Conservation (phyloP, 1,139 yeast genomes). For the Saccharomyces hybrid region DNA sequence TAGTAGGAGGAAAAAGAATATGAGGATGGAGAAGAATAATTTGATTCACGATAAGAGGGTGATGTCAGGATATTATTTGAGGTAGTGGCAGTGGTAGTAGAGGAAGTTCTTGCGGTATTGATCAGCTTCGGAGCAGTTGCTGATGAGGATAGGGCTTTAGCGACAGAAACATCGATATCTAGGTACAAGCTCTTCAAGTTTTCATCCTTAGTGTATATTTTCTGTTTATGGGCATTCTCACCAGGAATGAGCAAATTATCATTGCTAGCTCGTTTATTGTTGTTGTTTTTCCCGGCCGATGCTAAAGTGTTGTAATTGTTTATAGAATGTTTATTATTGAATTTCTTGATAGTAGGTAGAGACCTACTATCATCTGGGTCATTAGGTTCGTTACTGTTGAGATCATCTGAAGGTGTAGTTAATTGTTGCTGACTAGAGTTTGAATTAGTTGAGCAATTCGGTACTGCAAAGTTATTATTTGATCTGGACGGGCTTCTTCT, state of each 20-base stretch:
- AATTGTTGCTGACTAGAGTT: constrained; percentile 41
- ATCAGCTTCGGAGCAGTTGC: not conserved
- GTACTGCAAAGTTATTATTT: constrained; percentile 25
- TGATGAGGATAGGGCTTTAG: constrained; percentile 41
- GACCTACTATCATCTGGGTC: constrained; percentile 36
- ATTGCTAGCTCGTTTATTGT: constrained; percentile 8
- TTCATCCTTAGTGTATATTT: constrained; percentile 1
- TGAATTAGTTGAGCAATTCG: constrained; percentile 15
- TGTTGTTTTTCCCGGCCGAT: constrained; percentile 4
- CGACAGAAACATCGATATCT: constrained; percentile 52
- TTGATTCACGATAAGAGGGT: constrained; percentile 48
- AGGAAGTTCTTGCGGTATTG: not conserved
- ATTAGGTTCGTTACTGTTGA: constrained; percentile 29
- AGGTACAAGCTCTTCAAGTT: constrained; percentile 17
- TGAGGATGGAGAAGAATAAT: constrained; percentile 20
- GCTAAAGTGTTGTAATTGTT: constrained; percentile 1
- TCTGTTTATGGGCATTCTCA: not conserved
- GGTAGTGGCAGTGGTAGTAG: constrained; percentile 2
- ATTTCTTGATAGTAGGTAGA: constrained; percentile 24
- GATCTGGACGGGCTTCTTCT: constrained; percentile 34
- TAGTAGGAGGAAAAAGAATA: constrained; percentile 8
- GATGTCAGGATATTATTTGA: constrained; percentile 70
- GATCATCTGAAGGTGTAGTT: constrained; percentile 20
- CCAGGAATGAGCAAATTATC: not conserved
- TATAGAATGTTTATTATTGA: constrained; percentile 7